Base-by-base conservation (phyloP, 176 grass and related monocot genomes). In the Elymus sibiricus region DNA sequence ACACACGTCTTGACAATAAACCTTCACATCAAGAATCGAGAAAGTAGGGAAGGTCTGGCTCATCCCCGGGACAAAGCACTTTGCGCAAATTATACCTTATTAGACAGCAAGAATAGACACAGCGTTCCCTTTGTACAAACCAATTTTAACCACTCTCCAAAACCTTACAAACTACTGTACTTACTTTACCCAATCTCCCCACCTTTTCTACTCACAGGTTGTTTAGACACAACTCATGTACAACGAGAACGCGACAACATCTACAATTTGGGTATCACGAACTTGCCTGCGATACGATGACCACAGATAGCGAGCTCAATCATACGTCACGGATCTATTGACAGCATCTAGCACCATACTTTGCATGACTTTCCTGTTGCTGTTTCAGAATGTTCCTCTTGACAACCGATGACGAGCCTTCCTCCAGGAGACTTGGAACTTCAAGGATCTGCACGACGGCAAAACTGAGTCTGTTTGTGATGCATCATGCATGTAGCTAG, bases 301-400 rank as follows among this genome's bases (percentile, higher is more conserved):
- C 81, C 67, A 61, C 3, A 53, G 13, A 72, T 28, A 59, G 10
- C 22, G 14, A 60, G 32, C 35, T 81, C 77, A 72, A 58, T 55
- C 49, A 66, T 32, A 78, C 58, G 6, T 1, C n/a, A 67, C 40
- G 7, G 9, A 37, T 86, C 82, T 88, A 87, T 88, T 88, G 82
- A 85, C 90, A 95, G 28, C 97, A 99, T 47, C 79, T 83, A 81
- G 79, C 86, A 79, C 85, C 77, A 29, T 79, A 69, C 79, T 89
- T 95, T 61, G 88, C 81, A 35, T 83, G 82, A 55, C 72, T 94
- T 85, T 94, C 97, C 65, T 92, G 97, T 87, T 99, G 92, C 72
- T 94, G 94, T 88, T 99, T 96, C 90, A 99, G 81, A 75, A 84
- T 94, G 75, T 92, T 91, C 76, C 85, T 92, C 79, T 92, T 95